Conservation (phyloP, 805 yeast species). For the Sungouiozyma ichnusensis region DNA sequence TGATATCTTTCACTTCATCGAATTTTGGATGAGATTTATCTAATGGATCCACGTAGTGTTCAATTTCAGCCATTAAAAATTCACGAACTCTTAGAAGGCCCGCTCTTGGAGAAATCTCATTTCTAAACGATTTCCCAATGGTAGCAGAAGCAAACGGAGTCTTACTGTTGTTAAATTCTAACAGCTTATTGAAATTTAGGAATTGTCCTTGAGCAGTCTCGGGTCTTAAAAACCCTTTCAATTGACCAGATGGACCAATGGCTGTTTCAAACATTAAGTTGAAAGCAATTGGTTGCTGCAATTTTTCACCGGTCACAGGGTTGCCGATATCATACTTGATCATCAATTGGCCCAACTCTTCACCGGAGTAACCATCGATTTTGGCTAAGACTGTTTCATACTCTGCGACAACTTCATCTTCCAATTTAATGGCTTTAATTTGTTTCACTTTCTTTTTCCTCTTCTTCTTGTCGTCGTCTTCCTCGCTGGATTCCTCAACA, state of each 20-base stretch:
- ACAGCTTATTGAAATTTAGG: conserved; percentile 83
- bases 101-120: conserved; percentile 97
- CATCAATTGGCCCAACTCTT: conserved; percentile 83
- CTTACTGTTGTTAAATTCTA: conserved; percentile 88
- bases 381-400: conserved; percentile 81
- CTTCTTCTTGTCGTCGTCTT: conserved; percentile 78
- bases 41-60: conserved; percentile 92
- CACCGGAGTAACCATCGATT: conserved; percentile 93
- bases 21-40: conserved; percentile 79
- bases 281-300: conserved; percentile 89
- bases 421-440: conserved; percentile 78
- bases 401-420: conserved; percentile 66
- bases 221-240: conserved; percentile 93
- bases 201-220: conserved; percentile 99
- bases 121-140: conserved; percentile 96
- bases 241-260: conserved; percentile 95
- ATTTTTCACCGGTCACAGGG: conserved; percentile 79
- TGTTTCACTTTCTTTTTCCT: conserved; percentile 94
- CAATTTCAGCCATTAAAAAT: conserved; percentile 98
- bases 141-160: conserved; percentile 99
- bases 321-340: conserved; percentile 71
- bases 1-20: conserved; percentile 59
- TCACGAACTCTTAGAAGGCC: conserved; percentile 97
- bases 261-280: conserved; percentile 99
- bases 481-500: conserved; percentile 49